Evolutionary conservation across 164 flowering plant species (phyloP), one percentile per base, ranked within the genome.

Genomic region (Taxillus chinensis): DNA sequence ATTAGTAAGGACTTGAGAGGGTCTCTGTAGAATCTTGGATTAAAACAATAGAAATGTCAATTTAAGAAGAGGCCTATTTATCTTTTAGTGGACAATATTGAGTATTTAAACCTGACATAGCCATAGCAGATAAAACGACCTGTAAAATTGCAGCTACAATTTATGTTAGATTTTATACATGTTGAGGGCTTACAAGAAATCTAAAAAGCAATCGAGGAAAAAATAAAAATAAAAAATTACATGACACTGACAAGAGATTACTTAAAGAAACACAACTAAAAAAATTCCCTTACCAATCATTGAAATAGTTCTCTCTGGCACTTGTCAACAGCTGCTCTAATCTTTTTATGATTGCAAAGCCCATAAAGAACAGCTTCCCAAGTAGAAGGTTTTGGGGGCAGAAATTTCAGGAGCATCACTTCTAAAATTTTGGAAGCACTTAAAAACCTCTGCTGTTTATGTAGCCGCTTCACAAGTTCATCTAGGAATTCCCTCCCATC

Each of bases 341-440:
- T 65, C 75, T 76, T 87, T 63, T 72, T 85, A 41, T 69, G 80
- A 71, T 78, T 82, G 72, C 90, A 82, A 59, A 89, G 72, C 58
- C 70, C 76, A 61, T 66, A 75, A 51, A 86, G 64, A 66, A 83
- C 75, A 62, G 52, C 67, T 64, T 75, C 83, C 90, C 89, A 87
- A 46, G 93, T 87, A 38, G 79, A 71, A 57, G 84, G 68, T 57
- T 73, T 75, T 8, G 92, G 95, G 4, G 76, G 57, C 67, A 92
- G 71, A 73, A 67, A 75, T 74, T 81, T 87, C n/a, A 73, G 78
- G 64, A 92, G 79, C 98, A 92, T 92, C 51, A 89, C 75, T 71
- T 82, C 86, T 41, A 89, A 55, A 66, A 89, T 69, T 45, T 55
- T 75, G 14, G 78, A 80, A 72, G 91, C 95, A 63, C 84, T 91